Evolutionary conservation across 495 filamentous ascomycete genomes (phyloP).

Genomic region (Platismatia glauca): DNA sequence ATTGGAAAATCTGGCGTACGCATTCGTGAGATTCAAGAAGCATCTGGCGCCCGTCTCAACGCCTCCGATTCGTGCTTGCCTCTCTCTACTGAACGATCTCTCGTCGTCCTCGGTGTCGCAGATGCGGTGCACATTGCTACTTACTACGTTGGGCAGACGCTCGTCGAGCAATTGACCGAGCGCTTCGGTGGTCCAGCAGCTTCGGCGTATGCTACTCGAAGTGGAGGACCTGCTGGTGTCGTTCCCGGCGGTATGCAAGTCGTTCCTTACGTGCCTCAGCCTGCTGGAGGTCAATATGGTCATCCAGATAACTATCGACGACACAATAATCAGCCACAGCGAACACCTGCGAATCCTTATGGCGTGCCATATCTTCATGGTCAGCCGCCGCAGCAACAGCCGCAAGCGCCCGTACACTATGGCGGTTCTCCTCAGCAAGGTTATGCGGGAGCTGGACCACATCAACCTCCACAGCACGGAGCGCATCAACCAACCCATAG

Average conservation of each 20-base stretch:
- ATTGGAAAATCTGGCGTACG: conserved; percentile 92
- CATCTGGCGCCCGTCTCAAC: conserved; percentile 91
- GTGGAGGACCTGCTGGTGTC: conserved; percentile 82
- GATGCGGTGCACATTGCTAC: conserved; percentile 97
- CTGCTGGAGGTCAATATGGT: conserved; percentile 83
- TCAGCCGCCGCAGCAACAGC: conserved; percentile 43
- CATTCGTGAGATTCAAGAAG: conserved; percentile 97
- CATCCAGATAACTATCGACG: conserved; percentile 80
- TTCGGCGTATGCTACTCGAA: conserved; percentile 92
- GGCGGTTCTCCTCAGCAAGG: conserved; percentile 56
- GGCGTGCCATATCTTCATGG: conserved; percentile 64
- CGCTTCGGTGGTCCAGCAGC: conserved; percentile 92
- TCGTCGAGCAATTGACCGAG: conserved; percentile 92
- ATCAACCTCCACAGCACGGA: conserved; percentile 57
- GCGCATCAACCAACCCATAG: conserved; percentile 49
- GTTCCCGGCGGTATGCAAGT: conserved; percentile 97
- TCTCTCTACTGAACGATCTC: conserved; percentile 86
- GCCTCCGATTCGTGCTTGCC: conserved; percentile 92
- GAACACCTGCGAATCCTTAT: conserved; percentile 55
- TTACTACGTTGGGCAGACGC: conserved; percentile 93
- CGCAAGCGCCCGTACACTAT: conserved; percentile 61
- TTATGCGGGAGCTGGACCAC: conserved; percentile 68
- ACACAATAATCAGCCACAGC: conserved; percentile 54
- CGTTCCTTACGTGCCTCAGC: conserved; percentile 87
- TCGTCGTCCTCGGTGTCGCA: conserved; percentile 86